Evolutionary conservation across 768 basidiomycete genomes (phyloP).

Genomic region (Serendipita sp.): DNA sequence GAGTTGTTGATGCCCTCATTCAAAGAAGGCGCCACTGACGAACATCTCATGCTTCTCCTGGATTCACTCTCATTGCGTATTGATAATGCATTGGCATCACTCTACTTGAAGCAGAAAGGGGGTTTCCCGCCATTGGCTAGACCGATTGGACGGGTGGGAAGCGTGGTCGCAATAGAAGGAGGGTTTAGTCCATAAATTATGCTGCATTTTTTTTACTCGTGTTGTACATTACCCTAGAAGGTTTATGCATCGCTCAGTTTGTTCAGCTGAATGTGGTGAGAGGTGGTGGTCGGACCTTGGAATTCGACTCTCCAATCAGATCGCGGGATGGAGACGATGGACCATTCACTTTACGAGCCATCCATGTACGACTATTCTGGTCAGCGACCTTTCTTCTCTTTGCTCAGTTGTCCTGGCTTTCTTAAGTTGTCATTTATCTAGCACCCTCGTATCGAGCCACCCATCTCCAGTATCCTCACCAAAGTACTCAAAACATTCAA

Average conservation of each 20-base stretch:
- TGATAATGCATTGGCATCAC: constrained; percentile 43
- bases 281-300: background rate
- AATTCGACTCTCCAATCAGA: constrained; percentile 1
- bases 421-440: background rate
- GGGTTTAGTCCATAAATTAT: background rate
- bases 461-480: background rate
- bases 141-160: background rate
- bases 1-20: constrained; percentile 51
- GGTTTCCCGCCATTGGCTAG: constrained; percentile 1
- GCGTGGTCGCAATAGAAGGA: background rate
- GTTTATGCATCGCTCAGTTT: background rate
- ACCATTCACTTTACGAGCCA: background rate
- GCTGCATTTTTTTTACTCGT: background rate
- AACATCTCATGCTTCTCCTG: constrained; percentile 56
- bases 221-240: background rate
- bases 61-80: constrained; percentile 62
- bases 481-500: background rate
- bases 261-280: background rate
- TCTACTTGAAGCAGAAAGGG: constrained; percentile 13
- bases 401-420: background rate
- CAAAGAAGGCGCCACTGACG: constrained; percentile 50
- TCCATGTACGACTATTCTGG: constrained; percentile 3
- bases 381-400: background rate
- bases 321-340: background rate
- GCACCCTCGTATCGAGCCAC: background rate